These are phyloP conservation scores for Penicillium sp. DNA, from an alignment of 2,329 filamentous ascomycete species.

Conservation along the genomic window DNA sequence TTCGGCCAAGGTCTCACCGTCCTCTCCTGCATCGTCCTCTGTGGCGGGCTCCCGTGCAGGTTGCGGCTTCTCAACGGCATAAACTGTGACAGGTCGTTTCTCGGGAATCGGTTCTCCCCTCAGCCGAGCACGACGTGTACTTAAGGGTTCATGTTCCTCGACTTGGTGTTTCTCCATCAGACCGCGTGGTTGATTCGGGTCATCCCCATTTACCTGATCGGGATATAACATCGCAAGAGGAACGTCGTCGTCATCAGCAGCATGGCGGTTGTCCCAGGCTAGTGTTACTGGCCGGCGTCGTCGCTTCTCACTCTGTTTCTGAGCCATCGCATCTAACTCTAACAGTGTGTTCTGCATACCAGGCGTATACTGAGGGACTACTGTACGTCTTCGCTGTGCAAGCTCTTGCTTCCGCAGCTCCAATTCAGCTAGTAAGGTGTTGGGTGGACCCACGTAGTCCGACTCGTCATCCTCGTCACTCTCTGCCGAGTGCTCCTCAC, in stretches of 20 bases:
- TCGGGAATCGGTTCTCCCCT: conserved; percentile 56
- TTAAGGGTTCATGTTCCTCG: conserved; percentile 91
- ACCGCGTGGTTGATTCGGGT: conserved; percentile 45
- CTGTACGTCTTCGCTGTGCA: conserved; percentile 73
- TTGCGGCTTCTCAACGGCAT: conserved; percentile 26
- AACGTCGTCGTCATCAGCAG: conserved; percentile 75
- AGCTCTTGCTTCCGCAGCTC: conserved; percentile 89
- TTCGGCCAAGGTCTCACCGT: conserved; percentile 46
- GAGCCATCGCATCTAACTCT: conserved; percentile 85
- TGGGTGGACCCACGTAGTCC: conserved; percentile 70
- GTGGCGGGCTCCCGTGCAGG: neutral
- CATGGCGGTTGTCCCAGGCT: conserved; percentile 74
- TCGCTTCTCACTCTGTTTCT: conserved; percentile 71
- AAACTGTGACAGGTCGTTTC: conserved; percentile 37
- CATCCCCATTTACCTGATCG: conserved; percentile 33
- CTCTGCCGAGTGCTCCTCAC: conserved; percentile 23
- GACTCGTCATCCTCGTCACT: conserved; percentile 41
- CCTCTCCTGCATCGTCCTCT: conserved; percentile 23
- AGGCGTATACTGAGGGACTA: conserved; percentile 33
- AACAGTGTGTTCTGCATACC: conserved; percentile 91
- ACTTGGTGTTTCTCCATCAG: conserved; percentile 69
- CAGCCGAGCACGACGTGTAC: conserved; percentile 72
- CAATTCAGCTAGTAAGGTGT: conserved; percentile 87
- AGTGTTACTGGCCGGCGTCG: conserved; percentile 77
- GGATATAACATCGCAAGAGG: conserved; percentile 81